phyloP scores from a whole-genome alignment of 2,329 filamentous ascomycete genomes.

The Mycosphaerella arachidis region DNA sequence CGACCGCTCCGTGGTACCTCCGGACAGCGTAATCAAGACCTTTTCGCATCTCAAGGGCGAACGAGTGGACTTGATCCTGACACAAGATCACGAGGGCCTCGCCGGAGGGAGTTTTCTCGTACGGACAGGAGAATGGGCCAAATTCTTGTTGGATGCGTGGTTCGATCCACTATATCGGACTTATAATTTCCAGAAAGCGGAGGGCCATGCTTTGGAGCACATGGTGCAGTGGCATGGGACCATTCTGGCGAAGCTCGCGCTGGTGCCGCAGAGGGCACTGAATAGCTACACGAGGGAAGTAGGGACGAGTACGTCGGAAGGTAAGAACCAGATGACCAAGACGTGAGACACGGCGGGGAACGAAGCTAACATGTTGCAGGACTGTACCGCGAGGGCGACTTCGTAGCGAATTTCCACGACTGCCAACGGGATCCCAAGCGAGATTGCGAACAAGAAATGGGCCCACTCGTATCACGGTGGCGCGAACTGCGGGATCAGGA shows the following conservation, averaged over 20 bases:
- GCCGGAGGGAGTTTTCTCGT: constrained; percentile 74
- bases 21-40: constrained; percentile 95
- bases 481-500: constrained; percentile 32
- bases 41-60: constrained; percentile 74
- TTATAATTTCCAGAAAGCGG: constrained; percentile 96
- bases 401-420: constrained; percentile 72
- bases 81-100: constrained; percentile 78
- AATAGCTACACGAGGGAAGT: constrained; percentile 67
- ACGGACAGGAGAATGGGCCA: constrained; percentile 80
- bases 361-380: constrained; percentile 32
- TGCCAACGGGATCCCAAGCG: constrained; percentile 56
- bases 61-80: constrained; percentile 75
- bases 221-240: constrained; percentile 82
- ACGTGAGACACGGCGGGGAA: background rate
- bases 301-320: constrained; percentile 23
- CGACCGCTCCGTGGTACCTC: constrained; percentile 82
- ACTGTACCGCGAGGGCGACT: constrained; percentile 74
- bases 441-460: constrained; percentile 66
- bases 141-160: constrained; percentile 92
- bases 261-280: constrained; percentile 80
- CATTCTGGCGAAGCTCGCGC: constrained; percentile 79
- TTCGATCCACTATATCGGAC: constrained; percentile 88
- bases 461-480: constrained; percentile 44
- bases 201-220: constrained; percentile 76
- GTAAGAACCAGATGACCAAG: constrained; percentile 12